Conservation (phyloP, 768 basidiomycete species). For the Boletus pseudo-olivaceus region DNA sequence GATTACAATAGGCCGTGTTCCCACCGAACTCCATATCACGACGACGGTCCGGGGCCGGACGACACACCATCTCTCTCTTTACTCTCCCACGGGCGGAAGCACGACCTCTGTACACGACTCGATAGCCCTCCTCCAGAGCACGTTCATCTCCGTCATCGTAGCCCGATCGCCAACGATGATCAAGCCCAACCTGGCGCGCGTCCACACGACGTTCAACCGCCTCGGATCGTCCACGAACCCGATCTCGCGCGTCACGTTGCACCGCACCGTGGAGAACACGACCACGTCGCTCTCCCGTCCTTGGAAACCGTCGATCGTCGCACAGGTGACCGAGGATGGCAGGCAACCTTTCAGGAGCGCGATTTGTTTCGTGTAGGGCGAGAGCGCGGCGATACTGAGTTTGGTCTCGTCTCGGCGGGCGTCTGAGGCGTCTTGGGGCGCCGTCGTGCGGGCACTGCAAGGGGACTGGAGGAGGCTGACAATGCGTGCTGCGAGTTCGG, state of each 20-base stretch:
- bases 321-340: conserved; percentile 18
- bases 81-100: conserved; percentile 7
- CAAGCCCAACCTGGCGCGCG: conserved; percentile 53
- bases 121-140: conserved; percentile 53
- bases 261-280: conserved; percentile 62
- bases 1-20: too few species aligned
- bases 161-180: conserved; percentile 56
- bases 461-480: conserved; percentile 37
- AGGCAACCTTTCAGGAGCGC: conserved; percentile 41
- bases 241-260: conserved; percentile 56
- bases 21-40: too few species aligned
- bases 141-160: conserved; percentile 43
- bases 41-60: too few species aligned
- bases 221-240: conserved; percentile 65
- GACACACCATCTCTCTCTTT: too few species aligned
- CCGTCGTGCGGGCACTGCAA: neutral
- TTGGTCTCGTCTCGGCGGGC: neutral
- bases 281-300: conserved; percentile 67
- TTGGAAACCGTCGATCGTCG: conserved; percentile 48
- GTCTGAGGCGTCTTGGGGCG: too few species aligned
- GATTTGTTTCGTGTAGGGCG: conserved; percentile 60
- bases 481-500: conserved; percentile 47
- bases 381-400: conserved; percentile 32
- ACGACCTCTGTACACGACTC: conserved; percentile 29
- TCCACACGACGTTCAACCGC: conserved; percentile 60